A percentile compares a stretch with the other conserved stretches of the same genome.
These are phyloP conservation scores for Neonothopanus nambi DNA, from an alignment of 1,284 basidiomycete genomes.

Conservation along the genomic window DNA sequence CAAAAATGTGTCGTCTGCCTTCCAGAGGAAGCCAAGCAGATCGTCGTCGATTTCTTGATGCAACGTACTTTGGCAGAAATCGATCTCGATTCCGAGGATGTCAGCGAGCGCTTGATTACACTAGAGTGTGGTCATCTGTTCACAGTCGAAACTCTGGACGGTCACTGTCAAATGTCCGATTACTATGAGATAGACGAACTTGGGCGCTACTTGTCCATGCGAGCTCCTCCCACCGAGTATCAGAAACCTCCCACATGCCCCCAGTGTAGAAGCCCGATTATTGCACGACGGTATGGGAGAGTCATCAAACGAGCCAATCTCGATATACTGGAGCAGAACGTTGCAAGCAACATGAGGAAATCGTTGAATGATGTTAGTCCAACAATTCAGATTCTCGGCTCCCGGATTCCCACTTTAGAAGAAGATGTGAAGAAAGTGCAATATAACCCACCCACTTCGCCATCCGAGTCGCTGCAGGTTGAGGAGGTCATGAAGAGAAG, in stretches of 20 bases:
- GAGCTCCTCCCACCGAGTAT: constrained; percentile 41
- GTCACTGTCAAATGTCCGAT: constrained; percentile 49
- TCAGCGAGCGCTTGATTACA: constrained; percentile 61
- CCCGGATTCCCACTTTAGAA: background rate
- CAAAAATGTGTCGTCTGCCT: constrained; percentile 62
- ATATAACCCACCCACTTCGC: background rate
- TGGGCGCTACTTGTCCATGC: constrained; percentile 44
- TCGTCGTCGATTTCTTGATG: constrained; percentile 62
- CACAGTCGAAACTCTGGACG: constrained; percentile 73
- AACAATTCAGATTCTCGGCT: background rate
- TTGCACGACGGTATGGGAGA: constrained; percentile 53
- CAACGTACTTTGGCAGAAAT: constrained; percentile 53
- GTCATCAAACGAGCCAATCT: constrained; percentile 52
- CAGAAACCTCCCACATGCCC: constrained; percentile 54
- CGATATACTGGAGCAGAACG: constrained; percentile 53
- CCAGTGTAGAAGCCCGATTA: constrained; percentile 52
- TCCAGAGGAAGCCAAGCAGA: constrained; percentile 34
- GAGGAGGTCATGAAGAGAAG: background rate
- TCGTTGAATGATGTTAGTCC: constrained; percentile 29
- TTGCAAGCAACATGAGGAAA: constrained; percentile 43
- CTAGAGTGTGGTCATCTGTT: constrained; percentile 64
- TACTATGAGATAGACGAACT: constrained; percentile 45
- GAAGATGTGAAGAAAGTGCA: background rate
- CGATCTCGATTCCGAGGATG: constrained; percentile 35
- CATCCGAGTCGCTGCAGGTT: background rate